A percentile compares a stretch with the other conserved stretches of the same genome.
phyloP scores from a whole-genome alignment of 2,329 filamentous ascomycete species.

The Remersonia thermophila region DNA sequence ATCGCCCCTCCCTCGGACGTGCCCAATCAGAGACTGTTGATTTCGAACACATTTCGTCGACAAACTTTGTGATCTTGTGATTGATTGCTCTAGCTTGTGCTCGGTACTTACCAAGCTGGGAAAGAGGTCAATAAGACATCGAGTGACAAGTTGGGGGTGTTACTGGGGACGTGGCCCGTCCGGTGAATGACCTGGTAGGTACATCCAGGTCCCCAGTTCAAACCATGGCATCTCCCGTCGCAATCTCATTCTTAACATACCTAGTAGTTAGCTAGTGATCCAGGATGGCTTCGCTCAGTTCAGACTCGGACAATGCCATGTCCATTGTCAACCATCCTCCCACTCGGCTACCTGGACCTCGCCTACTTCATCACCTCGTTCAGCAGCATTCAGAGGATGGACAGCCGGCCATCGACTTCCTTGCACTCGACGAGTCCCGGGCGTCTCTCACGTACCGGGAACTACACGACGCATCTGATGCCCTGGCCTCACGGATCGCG shows the following conservation, averaged over 20 bases:
- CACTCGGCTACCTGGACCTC: conserved; percentile 29
- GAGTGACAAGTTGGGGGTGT: too few species aligned
- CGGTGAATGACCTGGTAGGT: neutral
- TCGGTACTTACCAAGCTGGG: conserved; percentile 1
- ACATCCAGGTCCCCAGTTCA: too few species aligned
- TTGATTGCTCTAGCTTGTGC: neutral
- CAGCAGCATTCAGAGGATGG: conserved; percentile 23
- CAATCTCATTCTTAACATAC: too few species aligned
- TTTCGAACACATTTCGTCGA: too few species aligned
- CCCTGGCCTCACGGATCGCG: conserved; percentile 41
- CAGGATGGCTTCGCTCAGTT: too few species aligned
- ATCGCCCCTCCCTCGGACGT: conserved; percentile 2
- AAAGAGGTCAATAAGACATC: neutral
- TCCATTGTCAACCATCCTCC: conserved; percentile 37
- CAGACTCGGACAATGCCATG: conserved; percentile 12
- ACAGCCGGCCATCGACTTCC: conserved; percentile 51
- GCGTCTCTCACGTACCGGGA: conserved; percentile 46
- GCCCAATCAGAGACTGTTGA: conserved; percentile 11
- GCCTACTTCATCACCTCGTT: conserved; percentile 48
- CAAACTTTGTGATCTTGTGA: too few species aligned
- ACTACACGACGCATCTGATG: conserved; percentile 46
- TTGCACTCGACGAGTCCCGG: conserved; percentile 33
- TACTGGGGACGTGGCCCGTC: too few species aligned
- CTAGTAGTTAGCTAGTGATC: too few species aligned
- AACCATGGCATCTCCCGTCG: too few species aligned